These are phyloP conservation scores for Diversispora eburnea DNA, from an alignment of 192 early-diverging fungal species.

Conservation along the genomic window DNA sequence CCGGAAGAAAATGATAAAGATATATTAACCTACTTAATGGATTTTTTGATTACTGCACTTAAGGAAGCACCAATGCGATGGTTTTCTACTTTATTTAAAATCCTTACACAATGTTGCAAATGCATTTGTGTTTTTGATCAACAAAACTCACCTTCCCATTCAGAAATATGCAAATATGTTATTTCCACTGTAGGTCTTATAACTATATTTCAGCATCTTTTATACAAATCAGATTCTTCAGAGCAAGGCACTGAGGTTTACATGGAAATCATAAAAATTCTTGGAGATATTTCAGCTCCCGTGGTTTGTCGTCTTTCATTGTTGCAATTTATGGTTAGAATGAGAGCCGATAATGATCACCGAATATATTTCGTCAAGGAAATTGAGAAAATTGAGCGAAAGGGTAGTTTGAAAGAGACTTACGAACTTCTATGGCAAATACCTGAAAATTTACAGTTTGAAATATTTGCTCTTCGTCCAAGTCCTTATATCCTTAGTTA, in stretches of 20 bases:
- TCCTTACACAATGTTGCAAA: slow-evolving; percentile 37
- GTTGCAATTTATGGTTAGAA: slow-evolving; percentile 47
- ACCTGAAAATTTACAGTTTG: slow-evolving; percentile 14
- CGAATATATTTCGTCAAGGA: slow-evolving; percentile 38
- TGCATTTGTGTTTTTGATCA: slow-evolving; percentile 33
- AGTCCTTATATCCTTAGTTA: slow-evolving; percentile 21
- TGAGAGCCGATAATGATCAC: slow-evolving; percentile 52
- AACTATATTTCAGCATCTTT: slow-evolving; percentile 45
- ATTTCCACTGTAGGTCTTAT: slow-evolving; percentile 40
- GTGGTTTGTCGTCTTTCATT: slow-evolving; percentile 45
- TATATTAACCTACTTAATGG: slow-evolving; percentile 35
- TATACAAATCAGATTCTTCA: slow-evolving; percentile 36
- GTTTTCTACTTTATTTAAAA: slow-evolving; percentile 37
- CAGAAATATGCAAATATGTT: slow-evolving; percentile 36
- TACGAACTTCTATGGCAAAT: slow-evolving; percentile 13
- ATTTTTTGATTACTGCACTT: slow-evolving; percentile 39
- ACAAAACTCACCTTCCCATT: neutral
- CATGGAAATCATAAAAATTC: slow-evolving; percentile 41
- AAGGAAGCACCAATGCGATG: slow-evolving; percentile 32
- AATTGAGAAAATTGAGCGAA: slow-evolving; percentile 13
- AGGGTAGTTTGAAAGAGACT: neutral
- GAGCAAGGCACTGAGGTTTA: slow-evolving; percentile 38
- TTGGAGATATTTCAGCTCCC: slow-evolving; percentile 36
- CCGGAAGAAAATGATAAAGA: slow-evolving; percentile 37
- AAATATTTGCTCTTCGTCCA: slow-evolving; percentile 8